Evolutionary conservation across 176 grass and related monocot genomes (phyloP), one percentile per base, ranked within the genome.

Genomic region (Aegilops umbellulata): DNA sequence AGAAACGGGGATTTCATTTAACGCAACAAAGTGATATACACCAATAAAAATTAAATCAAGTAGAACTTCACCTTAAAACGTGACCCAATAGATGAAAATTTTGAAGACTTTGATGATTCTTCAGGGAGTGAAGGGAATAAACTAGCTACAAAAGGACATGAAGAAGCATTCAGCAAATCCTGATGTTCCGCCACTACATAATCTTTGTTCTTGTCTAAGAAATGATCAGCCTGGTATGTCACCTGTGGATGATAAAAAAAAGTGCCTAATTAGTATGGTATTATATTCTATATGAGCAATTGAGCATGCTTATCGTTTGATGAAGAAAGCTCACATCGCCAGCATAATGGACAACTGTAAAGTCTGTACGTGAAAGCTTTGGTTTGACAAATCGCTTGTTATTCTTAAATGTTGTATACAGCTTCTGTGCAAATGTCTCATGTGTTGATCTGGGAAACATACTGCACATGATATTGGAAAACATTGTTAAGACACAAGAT

Each of bases 381-480:
- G 97, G 97, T 91, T 99, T 97, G 61, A 85, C 49, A 4, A 99
- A 99, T 67, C 97, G 84, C 84, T 97, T 99, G 85, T 93, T 94
- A 64, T 87, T 99, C 74, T 93, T 90, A 87, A 99, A 99, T 51
- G 88, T 97, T 51, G 90, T 91, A 77, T 99, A 99, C 71, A 99
- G 78, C 77, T 99, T 99, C 76, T 99, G 97, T 7, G 97, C 88
- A 96, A 99, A 99, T 38, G 97, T 99, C 82, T 99, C 94, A 35
- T 99, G 94, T 90, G 97, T 99, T 47, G 97, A 99, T 88, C 92
- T 94, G 86, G 97, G 97, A 91, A 99, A 99, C 97, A 99, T 99
- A 79, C 97, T 99, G 65, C 65, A 66, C 79, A 89, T 15, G 85
- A 76, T 77, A 74, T 65, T 60, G 58, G 65, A 42, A 77, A 82